Evolutionary conservation across 139 green algal species (phyloP).

Genomic region (Chlorella vulgaris): DNA sequence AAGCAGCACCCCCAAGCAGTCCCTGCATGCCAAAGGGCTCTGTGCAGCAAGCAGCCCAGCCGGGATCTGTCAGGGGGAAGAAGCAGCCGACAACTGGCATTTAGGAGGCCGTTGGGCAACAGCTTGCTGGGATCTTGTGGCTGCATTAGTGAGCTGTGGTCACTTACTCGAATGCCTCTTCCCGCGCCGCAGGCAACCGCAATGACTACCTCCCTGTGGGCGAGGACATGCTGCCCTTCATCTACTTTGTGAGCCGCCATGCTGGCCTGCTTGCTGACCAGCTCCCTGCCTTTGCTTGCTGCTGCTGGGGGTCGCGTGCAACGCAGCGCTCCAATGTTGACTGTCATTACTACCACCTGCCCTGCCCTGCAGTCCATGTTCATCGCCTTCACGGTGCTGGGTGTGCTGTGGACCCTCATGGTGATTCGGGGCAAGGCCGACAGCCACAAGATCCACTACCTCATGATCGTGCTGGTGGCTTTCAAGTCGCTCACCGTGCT

Average conservation of each 20-base stretch:
- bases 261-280: conserved; percentile 12
- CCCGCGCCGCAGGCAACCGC: conserved; percentile 36
- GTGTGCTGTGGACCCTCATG: conserved; percentile 67
- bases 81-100: no score
- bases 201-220: conserved; percentile 92
- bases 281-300: neutral
- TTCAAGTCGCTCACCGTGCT: conserved; percentile 92
- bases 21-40: neutral
- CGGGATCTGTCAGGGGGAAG: no score
- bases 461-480: conserved; percentile 89
- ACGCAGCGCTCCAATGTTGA: no score
- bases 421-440: conserved; percentile 53
- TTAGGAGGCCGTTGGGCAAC: no score
- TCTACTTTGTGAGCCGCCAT: conserved; percentile 87
- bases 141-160: no score
- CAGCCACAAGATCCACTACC: conserved; percentile 86
- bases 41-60: no score
- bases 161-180: no score
- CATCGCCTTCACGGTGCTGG: conserved; percentile 67
- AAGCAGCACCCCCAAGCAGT: neutral
- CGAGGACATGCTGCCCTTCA: conserved; percentile 79
- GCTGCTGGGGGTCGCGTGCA: no score
- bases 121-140: no score
- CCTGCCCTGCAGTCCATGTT: conserved; percentile 78
- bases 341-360: neutral